phyloP scores from a whole-genome alignment of 805 yeast genomes.

The Yamadazyma endophytica region DNA sequence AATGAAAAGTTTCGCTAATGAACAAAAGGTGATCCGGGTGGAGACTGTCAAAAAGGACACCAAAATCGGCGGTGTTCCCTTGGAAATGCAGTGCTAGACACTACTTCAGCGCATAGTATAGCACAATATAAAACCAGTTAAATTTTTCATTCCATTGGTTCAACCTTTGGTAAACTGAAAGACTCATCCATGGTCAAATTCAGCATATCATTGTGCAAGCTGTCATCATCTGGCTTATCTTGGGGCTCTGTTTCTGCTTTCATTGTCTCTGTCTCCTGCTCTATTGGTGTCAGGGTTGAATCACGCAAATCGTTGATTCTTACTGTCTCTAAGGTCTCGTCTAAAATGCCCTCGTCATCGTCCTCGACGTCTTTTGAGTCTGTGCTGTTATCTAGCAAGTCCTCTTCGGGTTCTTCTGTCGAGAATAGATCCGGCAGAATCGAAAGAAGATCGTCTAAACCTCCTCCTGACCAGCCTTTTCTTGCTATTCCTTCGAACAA shows the following conservation, averaged over 20 bases:
- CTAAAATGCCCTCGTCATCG: constrained; percentile 3
- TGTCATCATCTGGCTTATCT: constrained; percentile 2
- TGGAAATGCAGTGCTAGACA: too few species aligned
- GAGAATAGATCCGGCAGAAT: constrained; percentile 54
- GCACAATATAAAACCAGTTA: too few species aligned
- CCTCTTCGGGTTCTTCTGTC: constrained; percentile 20
- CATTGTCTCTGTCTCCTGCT: too few species aligned
- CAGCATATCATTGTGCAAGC: too few species aligned
- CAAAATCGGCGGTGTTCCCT: too few species aligned
- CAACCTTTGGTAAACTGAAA: constrained; percentile 51
- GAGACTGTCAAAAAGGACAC: too few species aligned
- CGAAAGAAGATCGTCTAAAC: constrained; percentile 64
- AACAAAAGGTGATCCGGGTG: too few species aligned
- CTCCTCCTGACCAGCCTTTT: constrained; percentile 87
- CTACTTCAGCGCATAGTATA: too few species aligned
- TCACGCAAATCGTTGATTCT: constrained; percentile 1
- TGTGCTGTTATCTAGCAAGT: constrained; percentile 8
- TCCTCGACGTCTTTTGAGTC: constrained; percentile 6
- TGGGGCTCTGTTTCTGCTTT: too few species aligned
- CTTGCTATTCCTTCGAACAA: constrained; percentile 75
- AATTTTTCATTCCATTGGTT: too few species aligned
- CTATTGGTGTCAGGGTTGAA: background rate
- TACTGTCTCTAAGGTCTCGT: constrained; percentile 9
- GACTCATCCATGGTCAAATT: constrained; percentile 52
- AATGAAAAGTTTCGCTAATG: constrained; percentile 36